Evolutionary conservation across 257 asterid genomes (phyloP).

Genomic region (Solanum pimpinellifolium): DNA sequence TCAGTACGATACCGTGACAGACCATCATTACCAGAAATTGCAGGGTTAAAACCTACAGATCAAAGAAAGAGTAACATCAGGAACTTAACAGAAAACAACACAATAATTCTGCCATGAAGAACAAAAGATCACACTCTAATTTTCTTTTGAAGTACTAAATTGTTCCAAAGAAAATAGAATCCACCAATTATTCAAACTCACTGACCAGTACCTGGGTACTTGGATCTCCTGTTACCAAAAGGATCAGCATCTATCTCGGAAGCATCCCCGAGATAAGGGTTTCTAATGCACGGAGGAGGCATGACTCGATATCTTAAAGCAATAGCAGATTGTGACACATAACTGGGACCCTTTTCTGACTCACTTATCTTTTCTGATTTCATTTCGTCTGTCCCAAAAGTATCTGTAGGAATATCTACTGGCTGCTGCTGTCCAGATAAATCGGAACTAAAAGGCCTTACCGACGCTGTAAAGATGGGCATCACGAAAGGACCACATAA

Average conservation of each 20-base stretch:
- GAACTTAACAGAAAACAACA: neutral
- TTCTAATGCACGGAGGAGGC: conserved; percentile 95
- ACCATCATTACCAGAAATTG: conserved; percentile 51
- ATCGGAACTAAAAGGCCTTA: conserved; percentile 17
- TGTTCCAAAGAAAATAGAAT: neutral
- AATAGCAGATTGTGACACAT: conserved; percentile 91
- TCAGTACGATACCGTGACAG: conserved; percentile 77
- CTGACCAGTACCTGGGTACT: conserved; percentile 57
- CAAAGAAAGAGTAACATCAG: neutral
- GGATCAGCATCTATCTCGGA: conserved; percentile 47
- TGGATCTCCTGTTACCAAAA: conserved; percentile 60
- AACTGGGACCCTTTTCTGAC: conserved; percentile 35
- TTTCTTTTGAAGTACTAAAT: neutral
- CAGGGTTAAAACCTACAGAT: conserved; percentile 47
- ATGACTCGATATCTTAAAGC: conserved; percentile 91
- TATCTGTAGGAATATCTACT: conserved; percentile 18
- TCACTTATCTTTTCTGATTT: conserved; percentile 16
- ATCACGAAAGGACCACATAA: neutral
- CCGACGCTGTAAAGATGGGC: conserved; percentile 22
- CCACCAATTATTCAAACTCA: neutral
- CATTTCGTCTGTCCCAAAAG: conserved; percentile 21
- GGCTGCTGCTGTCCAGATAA: conserved; percentile 13
- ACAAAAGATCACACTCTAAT: neutral
- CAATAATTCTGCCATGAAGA: neutral
- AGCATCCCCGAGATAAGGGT: conserved; percentile 59